Evolutionary conservation across 306 rosid genomes (phyloP), one percentile per base, ranked within the genome.

Genomic region (Cucurbita argyrosperma): DNA sequence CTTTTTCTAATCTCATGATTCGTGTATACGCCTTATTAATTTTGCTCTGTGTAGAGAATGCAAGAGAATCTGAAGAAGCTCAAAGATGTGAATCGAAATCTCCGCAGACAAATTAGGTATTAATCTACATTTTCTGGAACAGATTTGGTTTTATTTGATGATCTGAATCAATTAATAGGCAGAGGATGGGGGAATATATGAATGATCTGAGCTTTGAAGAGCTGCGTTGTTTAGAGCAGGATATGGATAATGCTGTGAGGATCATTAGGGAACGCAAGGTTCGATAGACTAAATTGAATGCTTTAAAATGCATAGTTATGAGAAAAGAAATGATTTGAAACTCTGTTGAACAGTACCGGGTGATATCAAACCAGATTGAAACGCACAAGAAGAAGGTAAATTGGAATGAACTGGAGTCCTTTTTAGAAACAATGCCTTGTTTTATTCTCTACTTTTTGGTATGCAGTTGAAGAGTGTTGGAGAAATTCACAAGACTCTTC

Each of bases 51-150:
- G 57, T 80, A 90, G 97, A 84, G 59, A 80, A 90, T 90, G 97
- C 94, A 89, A 80, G 87, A 90, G 50, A 80, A 64, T 30, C 80
- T 88, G 83, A 86, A 70, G 86, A 84, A 82, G 80, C 84, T 85
- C 21, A 82, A 84, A 21, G 96, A 94, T 30, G 87, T 80, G 3
- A 90, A 90, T 45, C 45, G 86, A 79, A 88, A 78, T 84, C 92
- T 94, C 49, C 89, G 82, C 9, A 83, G 50, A 81, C 90, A 94
- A 83, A 94, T 89, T 78, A 86, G 89, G 98, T 89, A 80, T 12
- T 30, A 30, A 30, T 30, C 35, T 2, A 30, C 35, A 3, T 30
- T 30, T 30, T 30, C 0, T 2, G 35, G 35, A 30, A 30, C 35
- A 30, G 4, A 30, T 30, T 30, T 30, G 35, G 35, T 2, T 30